These are phyloP conservation scores for Quercus wislizeni DNA, from an alignment of 306 rosid genomes.

Conservation along the genomic window DNA sequence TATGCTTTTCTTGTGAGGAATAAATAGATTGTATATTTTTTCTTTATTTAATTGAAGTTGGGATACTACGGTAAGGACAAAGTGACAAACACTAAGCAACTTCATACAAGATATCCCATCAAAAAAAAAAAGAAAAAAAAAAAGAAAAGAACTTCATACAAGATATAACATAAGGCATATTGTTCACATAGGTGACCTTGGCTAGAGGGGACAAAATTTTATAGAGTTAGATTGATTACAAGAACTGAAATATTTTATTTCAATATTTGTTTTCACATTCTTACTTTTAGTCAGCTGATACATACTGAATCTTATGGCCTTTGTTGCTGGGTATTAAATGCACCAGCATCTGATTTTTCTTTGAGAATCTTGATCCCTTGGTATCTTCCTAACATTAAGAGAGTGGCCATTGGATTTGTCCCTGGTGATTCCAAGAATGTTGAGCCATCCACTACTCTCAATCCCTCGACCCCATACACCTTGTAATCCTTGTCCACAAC, in stretches of 20 bases:
- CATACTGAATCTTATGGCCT: background rate
- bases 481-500: conserved; percentile 54
- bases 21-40: background rate
- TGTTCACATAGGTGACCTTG: background rate
- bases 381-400: conserved; percentile 74
- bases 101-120: background rate
- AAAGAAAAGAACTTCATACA: background rate
- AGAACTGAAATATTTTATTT: background rate
- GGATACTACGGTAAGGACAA: no score
- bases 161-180: background rate
- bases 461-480: conserved; percentile 51
- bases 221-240: background rate
- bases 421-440: conserved; percentile 69
- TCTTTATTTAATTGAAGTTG: no score
- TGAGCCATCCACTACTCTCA: conserved; percentile 67
- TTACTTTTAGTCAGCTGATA: background rate
- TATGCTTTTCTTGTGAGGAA: background rate
- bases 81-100: background rate
- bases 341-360: conserved; percentile 23
- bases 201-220: background rate
- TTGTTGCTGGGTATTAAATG: background rate
- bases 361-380: conserved; percentile 62
- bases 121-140: no score
- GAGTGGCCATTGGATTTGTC: conserved; percentile 73
- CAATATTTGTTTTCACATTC: background rate